Evolutionary conservation across 2,329 filamentous ascomycete genomes (phyloP).

Genomic region (Thielaviopsis populi): DNA sequence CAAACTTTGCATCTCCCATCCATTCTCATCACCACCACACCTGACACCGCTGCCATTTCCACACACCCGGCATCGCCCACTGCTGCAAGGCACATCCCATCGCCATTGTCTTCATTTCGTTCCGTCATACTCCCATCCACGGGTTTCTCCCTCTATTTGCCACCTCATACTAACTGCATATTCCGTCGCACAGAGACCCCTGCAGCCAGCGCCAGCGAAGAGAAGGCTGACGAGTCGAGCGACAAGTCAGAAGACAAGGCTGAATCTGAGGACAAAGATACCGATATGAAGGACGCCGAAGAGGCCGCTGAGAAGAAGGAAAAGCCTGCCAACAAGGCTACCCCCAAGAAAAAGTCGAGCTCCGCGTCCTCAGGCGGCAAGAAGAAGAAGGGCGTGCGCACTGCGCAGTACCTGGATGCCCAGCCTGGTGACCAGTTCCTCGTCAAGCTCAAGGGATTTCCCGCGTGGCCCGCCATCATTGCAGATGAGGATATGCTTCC

Average conservation of each 20-base stretch:
- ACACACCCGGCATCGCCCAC: background rate
- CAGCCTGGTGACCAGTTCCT: slow-evolving; percentile 85
- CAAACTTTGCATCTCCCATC: background rate
- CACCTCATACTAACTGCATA: background rate
- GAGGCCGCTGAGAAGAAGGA: slow-evolving; percentile 28
- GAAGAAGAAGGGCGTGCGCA: slow-evolving; percentile 73
- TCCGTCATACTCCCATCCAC: background rate
- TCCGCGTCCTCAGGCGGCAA: slow-evolving; percentile 54
- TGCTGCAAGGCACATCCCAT: background rate
- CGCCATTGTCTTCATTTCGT: background rate
- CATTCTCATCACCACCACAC: background rate
- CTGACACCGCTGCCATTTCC: background rate
- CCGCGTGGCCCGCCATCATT: slow-evolving; percentile 86
- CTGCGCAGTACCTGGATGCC: slow-evolving; percentile 59
- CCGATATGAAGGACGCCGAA: slow-evolving; percentile 20
- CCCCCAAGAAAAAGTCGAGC: slow-evolving; percentile 54
- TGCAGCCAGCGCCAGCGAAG: slow-evolving; percentile 7
- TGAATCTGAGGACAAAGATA: slow-evolving; percentile 14
- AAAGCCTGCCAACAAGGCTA: slow-evolving; percentile 26
- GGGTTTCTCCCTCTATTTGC: background rate
- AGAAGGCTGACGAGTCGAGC: slow-evolving; percentile 3
- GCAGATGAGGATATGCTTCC: slow-evolving; percentile 93
- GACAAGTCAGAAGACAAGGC: slow-evolving; percentile 16
- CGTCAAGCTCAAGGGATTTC: slow-evolving; percentile 86
- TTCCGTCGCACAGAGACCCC: slow-evolving; percentile 18